These are phyloP conservation scores for Rubia tinctorum DNA, from an alignment of 305 asterid species.

Conservation along the genomic window DNA sequence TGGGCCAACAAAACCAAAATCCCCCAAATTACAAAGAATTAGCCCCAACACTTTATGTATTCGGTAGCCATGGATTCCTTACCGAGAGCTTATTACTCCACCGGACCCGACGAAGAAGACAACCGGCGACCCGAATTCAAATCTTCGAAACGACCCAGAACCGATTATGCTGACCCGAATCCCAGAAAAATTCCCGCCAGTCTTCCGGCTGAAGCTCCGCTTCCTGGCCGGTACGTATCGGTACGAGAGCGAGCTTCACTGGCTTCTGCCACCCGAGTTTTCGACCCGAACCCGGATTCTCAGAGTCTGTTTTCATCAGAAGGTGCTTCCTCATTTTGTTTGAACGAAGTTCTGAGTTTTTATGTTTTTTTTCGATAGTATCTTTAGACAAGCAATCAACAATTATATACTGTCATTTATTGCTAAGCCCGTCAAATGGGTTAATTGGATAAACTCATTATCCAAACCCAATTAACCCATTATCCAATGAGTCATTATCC, in stretches of 20 bases:
- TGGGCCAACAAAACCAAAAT: too few relatives aligned
- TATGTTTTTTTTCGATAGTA: too few relatives aligned
- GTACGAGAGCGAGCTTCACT: slow-evolving; percentile 69
- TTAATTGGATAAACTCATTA: too few relatives aligned
- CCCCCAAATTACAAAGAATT: too few relatives aligned
- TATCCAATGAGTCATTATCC: too few relatives aligned
- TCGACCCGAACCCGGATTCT: slow-evolving; percentile 19
- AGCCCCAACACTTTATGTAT: background rate
- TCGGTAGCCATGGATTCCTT: slow-evolving; percentile 62
- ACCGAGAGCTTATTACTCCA: slow-evolving; percentile 53
- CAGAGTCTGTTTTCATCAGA: slow-evolving; percentile 21
- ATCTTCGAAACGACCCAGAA: slow-evolving; percentile 40
- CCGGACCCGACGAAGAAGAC: slow-evolving; percentile 55
- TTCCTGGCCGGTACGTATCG: slow-evolving; percentile 81
- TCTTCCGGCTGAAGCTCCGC: slow-evolving; percentile 37
- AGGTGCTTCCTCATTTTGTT: slow-evolving; percentile 30
- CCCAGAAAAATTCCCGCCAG: slow-evolving; percentile 18
- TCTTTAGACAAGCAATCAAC: background rate
- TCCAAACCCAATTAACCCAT: too few relatives aligned
- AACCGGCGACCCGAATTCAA: slow-evolving; percentile 13
- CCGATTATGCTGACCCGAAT: slow-evolving; percentile 11
- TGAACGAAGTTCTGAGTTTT: too few relatives aligned
- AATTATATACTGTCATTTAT: too few relatives aligned
- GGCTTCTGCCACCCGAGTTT: slow-evolving; percentile 27
- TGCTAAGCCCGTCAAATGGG: too few relatives aligned